A percentile compares a stretch with the other conserved stretches of the same genome.
Evolutionary conservation across 2,329 filamentous ascomycete species (phyloP).

Genomic region (Xylaria sp.): DNA sequence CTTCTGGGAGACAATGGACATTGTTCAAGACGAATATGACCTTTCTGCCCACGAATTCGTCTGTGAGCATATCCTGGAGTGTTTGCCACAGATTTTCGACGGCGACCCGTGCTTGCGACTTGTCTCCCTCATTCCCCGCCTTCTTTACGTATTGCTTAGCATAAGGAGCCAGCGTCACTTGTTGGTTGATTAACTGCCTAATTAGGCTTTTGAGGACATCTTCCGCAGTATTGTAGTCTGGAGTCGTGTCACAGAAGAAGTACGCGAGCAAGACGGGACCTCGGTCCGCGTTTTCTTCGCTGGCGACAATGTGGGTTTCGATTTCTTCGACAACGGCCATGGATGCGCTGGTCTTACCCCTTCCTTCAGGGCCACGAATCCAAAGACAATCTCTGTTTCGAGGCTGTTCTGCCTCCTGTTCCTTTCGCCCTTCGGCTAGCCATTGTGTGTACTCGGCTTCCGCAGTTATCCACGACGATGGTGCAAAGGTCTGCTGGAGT

Average conservation of each 20-base stretch:
- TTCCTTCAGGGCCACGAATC: conserved; percentile 55
- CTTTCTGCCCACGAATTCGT: conserved; percentile 52
- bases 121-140: conserved; percentile 48
- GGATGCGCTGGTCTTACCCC: conserved; percentile 56
- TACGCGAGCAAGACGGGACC: conserved; percentile 53
- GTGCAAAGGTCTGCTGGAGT: conserved; percentile 48
- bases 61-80: conserved; percentile 56
- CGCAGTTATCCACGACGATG: conserved; percentile 54
- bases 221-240: conserved; percentile 55
- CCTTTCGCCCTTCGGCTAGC: conserved; percentile 44
- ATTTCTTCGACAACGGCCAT: conserved; percentile 54
- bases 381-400: conserved; percentile 52
- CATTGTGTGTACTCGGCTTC: conserved; percentile 53
- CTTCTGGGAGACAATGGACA: conserved; percentile 53
- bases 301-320: conserved; percentile 46
- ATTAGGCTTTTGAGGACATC: conserved; percentile 56
- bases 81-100: conserved; percentile 56
- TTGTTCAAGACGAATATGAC: conserved; percentile 58
- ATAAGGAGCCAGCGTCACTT: conserved; percentile 51
- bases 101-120: conserved; percentile 49
- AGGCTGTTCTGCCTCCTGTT: conserved; percentile 14
- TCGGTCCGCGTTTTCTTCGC: conserved; percentile 41
- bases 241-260: conserved; percentile 55
- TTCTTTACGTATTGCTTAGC: conserved; percentile 52
- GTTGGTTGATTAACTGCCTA: conserved; percentile 53